These are phyloP conservation scores for Mrakia blollopis DNA, from an alignment of 768 basidiomycete genomes.

Conservation along the genomic window DNA sequence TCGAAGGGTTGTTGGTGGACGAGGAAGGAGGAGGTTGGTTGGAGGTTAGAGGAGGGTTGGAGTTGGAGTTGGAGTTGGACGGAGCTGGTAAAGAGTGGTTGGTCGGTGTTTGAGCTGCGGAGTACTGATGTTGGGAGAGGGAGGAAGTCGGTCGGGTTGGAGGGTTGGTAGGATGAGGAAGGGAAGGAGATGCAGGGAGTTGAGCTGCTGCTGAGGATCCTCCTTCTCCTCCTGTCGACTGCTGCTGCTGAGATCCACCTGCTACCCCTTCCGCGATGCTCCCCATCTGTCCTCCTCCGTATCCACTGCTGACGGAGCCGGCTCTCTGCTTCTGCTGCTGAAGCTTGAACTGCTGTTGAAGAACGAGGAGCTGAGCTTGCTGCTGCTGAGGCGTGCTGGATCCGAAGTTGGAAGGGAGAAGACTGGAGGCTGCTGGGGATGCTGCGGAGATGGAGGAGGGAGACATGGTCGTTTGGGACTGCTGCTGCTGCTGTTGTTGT, in stretches of 20 bases:
- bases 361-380: constrained; percentile 10
- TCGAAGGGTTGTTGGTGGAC: neutral
- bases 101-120: neutral
- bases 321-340: constrained; percentile 17
- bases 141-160: neutral
- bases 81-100: neutral
- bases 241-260: neutral
- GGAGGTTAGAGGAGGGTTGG: neutral
- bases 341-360: constrained; percentile 16
- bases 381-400: constrained; percentile 13
- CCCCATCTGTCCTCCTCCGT: neutral
- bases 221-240: neutral
- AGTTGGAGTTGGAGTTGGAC: neutral
- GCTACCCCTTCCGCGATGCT: neutral
- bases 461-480: neutral
- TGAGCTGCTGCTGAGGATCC: neutral
- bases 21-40: neutral
- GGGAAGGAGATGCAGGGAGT: constrained; percentile 9
- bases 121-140: constrained; percentile 8
- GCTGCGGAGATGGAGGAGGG: constrained; percentile 3
- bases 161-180: constrained; percentile 9
- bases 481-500: too few relatives aligned
- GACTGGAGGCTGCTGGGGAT: constrained; percentile 1
- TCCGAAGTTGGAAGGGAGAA: neutral
- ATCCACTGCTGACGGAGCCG: neutral